Percentiles rank a stretch among this genome's conserved stretches.
phyloP scores from a whole-genome alignment of 805 yeast genomes.

The Candida corydali region DNA sequence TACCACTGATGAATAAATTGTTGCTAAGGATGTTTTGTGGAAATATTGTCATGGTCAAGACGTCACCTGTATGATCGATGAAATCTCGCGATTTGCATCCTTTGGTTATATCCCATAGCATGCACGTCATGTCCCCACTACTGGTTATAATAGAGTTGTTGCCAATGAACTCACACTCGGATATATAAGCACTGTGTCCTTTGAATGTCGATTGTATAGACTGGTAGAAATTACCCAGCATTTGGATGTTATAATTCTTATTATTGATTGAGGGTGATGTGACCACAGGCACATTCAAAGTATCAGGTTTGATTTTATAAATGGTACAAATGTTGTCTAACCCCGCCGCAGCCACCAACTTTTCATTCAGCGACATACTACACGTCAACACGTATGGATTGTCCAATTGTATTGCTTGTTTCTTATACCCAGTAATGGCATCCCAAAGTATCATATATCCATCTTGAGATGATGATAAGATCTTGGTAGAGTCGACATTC shows the following conservation, averaged over 20 bases:
- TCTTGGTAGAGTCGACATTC: constrained; percentile 55
- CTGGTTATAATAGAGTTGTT: constrained; percentile 58
- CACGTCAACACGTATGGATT: constrained; percentile 79
- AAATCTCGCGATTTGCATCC: constrained; percentile 52
- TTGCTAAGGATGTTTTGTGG: constrained; percentile 15
- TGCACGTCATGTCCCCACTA: constrained; percentile 80
- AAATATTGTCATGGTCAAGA: constrained; percentile 41
- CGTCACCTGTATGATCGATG: constrained; percentile 70
- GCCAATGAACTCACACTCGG: constrained; percentile 65
- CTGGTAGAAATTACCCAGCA: constrained; percentile 16
- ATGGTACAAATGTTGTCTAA: constrained; percentile 75
- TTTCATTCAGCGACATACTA: constrained; percentile 64
- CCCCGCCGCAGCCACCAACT: constrained; percentile 75
- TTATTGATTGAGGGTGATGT: constrained; percentile 1
- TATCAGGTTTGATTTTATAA: constrained; percentile 37
- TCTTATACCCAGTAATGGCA: constrained; percentile 63
- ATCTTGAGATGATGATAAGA: constrained; percentile 80
- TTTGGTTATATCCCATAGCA: constrained; percentile 72
- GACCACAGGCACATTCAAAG: constrained; percentile 4
- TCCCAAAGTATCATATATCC: constrained; percentile 87
- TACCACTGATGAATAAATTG: constrained; percentile 51
- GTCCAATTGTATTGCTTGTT: constrained; percentile 65
- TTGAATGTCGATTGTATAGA: constrained; percentile 53
- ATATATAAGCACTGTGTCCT: constrained; percentile 81
- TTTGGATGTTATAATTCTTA: constrained; percentile 7